Conservation (phyloP, 1,139 yeast species). For the Yamadazyma epiphylla region DNA sequence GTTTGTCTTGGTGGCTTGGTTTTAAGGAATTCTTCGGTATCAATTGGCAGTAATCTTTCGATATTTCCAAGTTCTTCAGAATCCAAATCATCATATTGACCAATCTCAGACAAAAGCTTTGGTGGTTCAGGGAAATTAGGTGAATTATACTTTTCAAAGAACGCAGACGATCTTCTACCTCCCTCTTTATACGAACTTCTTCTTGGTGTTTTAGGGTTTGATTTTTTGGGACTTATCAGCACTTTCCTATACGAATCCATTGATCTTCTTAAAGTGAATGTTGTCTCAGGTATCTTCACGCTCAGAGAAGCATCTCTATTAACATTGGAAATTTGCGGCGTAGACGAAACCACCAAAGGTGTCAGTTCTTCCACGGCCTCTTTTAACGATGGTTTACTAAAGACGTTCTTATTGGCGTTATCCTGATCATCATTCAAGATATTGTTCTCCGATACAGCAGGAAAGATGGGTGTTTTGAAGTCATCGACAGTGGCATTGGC, state of each 20-base stretch:
- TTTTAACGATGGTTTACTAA: constrained; percentile 21
- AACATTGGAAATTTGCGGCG: constrained; percentile 26
- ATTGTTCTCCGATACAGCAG: constrained; percentile 19
- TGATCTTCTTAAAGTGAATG: constrained; percentile 32
- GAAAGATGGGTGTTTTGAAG: constrained; percentile 41
- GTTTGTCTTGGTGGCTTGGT: constrained; percentile 28
- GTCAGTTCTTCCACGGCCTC: constrained; percentile 29
- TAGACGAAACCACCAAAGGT: constrained; percentile 32
- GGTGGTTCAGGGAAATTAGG: constrained; percentile 52
- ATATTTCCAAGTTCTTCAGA: constrained; percentile 3
- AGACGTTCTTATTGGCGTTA: constrained; percentile 12
- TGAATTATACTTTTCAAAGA: constrained; percentile 42
- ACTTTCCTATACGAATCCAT: constrained; percentile 34
- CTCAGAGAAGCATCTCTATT: constrained; percentile 20
- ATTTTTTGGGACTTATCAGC: constrained; percentile 31
- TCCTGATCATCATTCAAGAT: constrained; percentile 17
- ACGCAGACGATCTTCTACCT: constrained; percentile 35
- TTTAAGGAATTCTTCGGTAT: constrained; percentile 5
- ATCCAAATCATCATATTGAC: constrained; percentile 6
- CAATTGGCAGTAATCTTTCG: constrained; percentile 6
- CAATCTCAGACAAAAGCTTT: constrained; percentile 33
- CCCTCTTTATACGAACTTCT: constrained; percentile 8
- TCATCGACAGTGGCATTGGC: constrained; percentile 65
- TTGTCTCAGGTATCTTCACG: constrained; percentile 15
- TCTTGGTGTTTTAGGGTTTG: constrained; percentile 15